A percentile compares a stretch with the other conserved stretches of the same genome.
Conservation (phyloP, 1,139 yeast species). For the Pichia sp. region DNA sequence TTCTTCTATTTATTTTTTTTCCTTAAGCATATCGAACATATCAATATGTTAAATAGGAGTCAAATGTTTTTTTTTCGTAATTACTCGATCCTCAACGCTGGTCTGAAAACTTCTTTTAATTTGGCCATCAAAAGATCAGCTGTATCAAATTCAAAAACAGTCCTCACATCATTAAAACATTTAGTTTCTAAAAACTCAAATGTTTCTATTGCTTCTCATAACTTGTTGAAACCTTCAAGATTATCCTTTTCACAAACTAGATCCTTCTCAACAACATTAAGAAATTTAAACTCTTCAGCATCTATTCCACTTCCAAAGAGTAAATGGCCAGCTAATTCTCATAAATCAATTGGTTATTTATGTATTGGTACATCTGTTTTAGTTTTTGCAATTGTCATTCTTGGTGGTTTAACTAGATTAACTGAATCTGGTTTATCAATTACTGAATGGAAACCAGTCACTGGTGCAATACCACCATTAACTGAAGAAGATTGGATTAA, state of each 20-base stretch:
- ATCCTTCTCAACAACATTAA: conserved; percentile 7
- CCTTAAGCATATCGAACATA: not conserved
- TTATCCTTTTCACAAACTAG: conserved; percentile 2
- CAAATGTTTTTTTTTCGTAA: conserved; percentile 42
- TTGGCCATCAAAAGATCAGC: not conserved
- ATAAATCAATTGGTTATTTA: conserved; percentile 74
- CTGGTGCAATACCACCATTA: conserved; percentile 89
- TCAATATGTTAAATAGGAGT: conserved; percentile 31
- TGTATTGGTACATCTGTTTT: conserved; percentile 82
- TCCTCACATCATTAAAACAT: not conserved
- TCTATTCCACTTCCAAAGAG: conserved; percentile 3
- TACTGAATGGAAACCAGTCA: conserved; percentile 98
- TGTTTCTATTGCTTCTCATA: not conserved
- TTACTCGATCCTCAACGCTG: conserved; percentile 31
- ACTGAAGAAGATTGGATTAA: conserved; percentile 73
- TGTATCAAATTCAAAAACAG: not conserved
- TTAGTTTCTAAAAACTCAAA: conserved; percentile 11
- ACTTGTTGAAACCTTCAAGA: not conserved
- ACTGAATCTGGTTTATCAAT: conserved; percentile 95
- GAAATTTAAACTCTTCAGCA: conserved; percentile 1
- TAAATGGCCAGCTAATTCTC: conserved; percentile 33
- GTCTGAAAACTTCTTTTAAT: conserved; percentile 26
- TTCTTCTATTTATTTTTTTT: not conserved
- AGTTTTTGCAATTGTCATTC: conserved; percentile 91
- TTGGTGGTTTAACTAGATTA: conserved; percentile 91